These are phyloP conservation scores for Hippophae tibetana DNA, from an alignment of 306 rosid genomes.

Conservation along the genomic window DNA sequence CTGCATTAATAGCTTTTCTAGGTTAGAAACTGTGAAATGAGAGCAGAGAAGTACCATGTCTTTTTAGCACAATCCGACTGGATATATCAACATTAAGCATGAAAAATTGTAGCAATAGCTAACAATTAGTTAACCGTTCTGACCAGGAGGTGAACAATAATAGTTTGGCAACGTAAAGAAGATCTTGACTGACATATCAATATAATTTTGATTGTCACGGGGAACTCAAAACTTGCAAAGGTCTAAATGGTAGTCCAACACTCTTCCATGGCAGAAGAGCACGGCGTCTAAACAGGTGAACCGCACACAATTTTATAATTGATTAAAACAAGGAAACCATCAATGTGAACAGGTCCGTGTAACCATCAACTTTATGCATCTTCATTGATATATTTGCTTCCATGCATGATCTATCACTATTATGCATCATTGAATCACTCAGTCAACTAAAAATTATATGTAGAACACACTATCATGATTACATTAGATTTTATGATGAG, in stretches of 20 bases:
- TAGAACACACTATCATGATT: neutral
- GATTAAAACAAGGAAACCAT: neutral
- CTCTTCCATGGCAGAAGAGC: too few species aligned
- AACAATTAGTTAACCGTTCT: neutral
- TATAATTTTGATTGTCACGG: too few species aligned
- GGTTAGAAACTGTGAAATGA: constrained; percentile 11
- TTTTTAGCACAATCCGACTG: constrained; percentile 5
- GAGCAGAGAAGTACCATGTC: constrained; percentile 4
- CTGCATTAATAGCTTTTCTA: constrained; percentile 31
- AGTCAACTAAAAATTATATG: neutral
- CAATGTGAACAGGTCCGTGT: neutral
- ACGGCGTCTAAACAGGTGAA: too few species aligned
- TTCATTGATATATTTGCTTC: too few species aligned
- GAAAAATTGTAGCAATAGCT: neutral
- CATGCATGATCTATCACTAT: neutral
- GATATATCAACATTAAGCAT: neutral
- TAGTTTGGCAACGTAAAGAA: too few species aligned
- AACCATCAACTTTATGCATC: neutral
- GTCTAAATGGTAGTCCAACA: too few species aligned
- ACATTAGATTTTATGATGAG: constrained; percentile 1
- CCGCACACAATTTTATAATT: too few species aligned
- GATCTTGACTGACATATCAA: too few species aligned
- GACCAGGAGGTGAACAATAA: neutral
- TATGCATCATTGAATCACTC: neutral
- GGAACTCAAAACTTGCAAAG: too few species aligned